Evolutionary conservation across 805 yeast species (phyloP).

Genomic region (Candida ortonii): DNA sequence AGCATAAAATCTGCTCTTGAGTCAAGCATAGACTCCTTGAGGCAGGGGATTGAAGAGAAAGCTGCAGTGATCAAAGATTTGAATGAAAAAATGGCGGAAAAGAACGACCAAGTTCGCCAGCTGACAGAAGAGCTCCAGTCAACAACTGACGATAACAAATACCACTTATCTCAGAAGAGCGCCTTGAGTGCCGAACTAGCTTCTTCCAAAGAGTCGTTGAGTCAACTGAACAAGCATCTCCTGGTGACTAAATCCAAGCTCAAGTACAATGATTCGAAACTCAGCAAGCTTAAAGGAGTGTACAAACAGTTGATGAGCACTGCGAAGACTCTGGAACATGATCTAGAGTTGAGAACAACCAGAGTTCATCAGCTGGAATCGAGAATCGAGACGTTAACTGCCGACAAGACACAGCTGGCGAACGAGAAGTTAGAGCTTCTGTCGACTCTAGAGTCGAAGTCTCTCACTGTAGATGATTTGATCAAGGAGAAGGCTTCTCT

Average conservation of each 20-base stretch:
- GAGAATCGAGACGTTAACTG: slow-evolving; percentile 26
- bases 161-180: slow-evolving; percentile 15
- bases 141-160: slow-evolving; percentile 14
- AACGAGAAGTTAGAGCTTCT: slow-evolving; percentile 23
- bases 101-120: slow-evolving; percentile 5
- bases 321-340: slow-evolving; percentile 20
- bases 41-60: slow-evolving; percentile 13
- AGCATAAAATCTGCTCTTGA: slow-evolving; percentile 19
- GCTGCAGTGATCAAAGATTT: slow-evolving; percentile 5
- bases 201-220: slow-evolving; percentile 15
- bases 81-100: slow-evolving; percentile 9
- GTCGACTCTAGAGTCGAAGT: slow-evolving; percentile 20
- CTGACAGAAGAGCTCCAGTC: slow-evolving; percentile 4
- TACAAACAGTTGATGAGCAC: slow-evolving; percentile 19
- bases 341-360: slow-evolving; percentile 9
- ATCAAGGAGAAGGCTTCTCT: slow-evolving; percentile 8
- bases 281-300: slow-evolving; percentile 17
- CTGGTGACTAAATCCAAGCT: slow-evolving; percentile 11
- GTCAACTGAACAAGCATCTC: slow-evolving; percentile 12
- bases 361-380: slow-evolving; percentile 11
- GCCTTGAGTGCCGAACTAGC: slow-evolving; percentile 18
- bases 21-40: slow-evolving; percentile 12
- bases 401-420: slow-evolving; percentile 18
- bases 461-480: slow-evolving; percentile 20
- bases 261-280: slow-evolving; percentile 16